These are phyloP conservation scores for Colletotrichum somersetense DNA, from an alignment of 2,329 filamentous ascomycete genomes.

Conservation along the genomic window DNA sequence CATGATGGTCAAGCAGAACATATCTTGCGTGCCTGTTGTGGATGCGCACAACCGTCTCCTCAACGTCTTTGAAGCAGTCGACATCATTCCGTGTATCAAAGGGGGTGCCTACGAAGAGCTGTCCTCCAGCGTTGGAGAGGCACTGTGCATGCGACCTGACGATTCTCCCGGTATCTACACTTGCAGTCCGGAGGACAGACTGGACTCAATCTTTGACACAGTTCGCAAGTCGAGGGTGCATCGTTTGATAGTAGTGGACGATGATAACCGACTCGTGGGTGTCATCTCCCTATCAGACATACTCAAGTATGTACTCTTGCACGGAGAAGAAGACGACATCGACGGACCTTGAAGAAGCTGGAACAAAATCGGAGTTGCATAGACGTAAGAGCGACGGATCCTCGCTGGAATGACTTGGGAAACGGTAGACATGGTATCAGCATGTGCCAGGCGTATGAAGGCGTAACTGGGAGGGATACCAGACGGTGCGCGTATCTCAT, in stretches of 20 bases:
- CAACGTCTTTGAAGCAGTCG: slow-evolving; percentile 97
- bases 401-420: slow-evolving; percentile 42
- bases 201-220: slow-evolving; percentile 97
- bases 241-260: slow-evolving; percentile 91
- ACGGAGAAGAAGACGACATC: slow-evolving; percentile 73
- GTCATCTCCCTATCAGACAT: slow-evolving; percentile 96
- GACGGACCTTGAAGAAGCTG: slow-evolving; percentile 21
- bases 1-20: slow-evolving; percentile 90
- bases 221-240: slow-evolving; percentile 96
- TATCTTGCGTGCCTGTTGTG: slow-evolving; percentile 93
- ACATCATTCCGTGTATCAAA: slow-evolving; percentile 96
- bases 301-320: slow-evolving; percentile 90
- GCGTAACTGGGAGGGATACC: slow-evolving; percentile 42
- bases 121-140: slow-evolving; percentile 87
- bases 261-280: slow-evolving; percentile 86
- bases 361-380: slow-evolving; percentile 35
- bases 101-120: slow-evolving; percentile 93
- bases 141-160: slow-evolving; percentile 85
- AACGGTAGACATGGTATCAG: slow-evolving; percentile 43
- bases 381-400: slow-evolving; percentile 40
- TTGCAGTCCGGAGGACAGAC: slow-evolving; percentile 88
- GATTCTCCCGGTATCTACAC: slow-evolving; percentile 98
- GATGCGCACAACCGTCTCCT: slow-evolving; percentile 83
- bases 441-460: slow-evolving; percentile 52
- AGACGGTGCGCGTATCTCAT: slow-evolving; percentile 37